Percentiles rank a stretch among this genome's conserved stretches.
phyloP scores from a whole-genome alignment of 768 basidiomycete genomes.

The Sarcodon sp. region DNA sequence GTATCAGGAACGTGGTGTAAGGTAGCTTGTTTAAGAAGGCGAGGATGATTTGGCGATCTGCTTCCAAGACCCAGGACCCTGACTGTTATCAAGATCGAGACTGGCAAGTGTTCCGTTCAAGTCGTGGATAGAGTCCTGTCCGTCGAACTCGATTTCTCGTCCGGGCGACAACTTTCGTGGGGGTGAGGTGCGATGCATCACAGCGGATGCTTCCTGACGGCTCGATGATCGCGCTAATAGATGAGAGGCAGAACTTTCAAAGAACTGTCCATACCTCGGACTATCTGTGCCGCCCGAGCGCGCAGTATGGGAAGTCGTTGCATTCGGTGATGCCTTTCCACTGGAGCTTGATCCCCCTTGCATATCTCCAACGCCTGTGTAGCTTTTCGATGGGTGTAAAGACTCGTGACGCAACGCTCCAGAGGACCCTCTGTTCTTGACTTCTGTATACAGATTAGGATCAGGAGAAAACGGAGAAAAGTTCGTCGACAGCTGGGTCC shows the following conservation, averaged over 20 bases:
- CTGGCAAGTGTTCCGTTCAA: constrained; percentile 69
- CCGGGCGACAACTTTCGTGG: not conserved
- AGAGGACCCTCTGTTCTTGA: constrained; percentile 22
- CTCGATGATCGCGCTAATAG: not conserved
- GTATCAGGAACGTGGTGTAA: not conserved
- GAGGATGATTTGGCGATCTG: not conserved
- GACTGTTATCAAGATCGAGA: constrained; percentile 42
- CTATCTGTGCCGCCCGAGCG: not conserved
- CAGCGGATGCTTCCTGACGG: not conserved
- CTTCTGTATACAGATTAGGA: constrained; percentile 32
- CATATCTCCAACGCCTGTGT: not conserved
- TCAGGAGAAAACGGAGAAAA: constrained; percentile 81
- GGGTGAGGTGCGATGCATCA: not conserved
- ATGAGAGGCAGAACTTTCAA: not conserved
- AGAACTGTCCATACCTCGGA: not conserved
- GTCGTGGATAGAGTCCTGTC: constrained; percentile 48
- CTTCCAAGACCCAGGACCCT: not conserved
- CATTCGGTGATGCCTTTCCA: not conserved
- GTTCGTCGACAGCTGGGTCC: constrained; percentile 1
- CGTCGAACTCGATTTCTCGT: constrained; percentile 10
- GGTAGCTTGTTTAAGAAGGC: not conserved
- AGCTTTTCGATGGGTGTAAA: not conserved
- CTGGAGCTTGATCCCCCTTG: not conserved
- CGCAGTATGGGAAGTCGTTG: not conserved
- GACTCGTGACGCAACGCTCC: not conserved